Evolutionary conservation across 2,329 filamentous ascomycete species (phyloP).

Genomic region (Cladophialophora bantiana): DNA sequence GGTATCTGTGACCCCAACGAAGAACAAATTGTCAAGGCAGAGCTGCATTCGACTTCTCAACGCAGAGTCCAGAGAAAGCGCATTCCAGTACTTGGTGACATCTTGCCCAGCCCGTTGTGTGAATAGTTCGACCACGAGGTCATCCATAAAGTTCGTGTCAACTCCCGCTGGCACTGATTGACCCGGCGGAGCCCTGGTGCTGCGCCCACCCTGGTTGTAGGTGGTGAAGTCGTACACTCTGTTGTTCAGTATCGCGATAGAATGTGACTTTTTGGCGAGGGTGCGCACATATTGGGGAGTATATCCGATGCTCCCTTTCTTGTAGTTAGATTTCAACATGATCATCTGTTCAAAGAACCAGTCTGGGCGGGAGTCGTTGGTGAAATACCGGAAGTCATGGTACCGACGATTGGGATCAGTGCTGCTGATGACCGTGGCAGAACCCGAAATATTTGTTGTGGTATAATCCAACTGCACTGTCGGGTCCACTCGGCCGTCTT

Average conservation of each 20-base stretch:
- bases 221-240: constrained; percentile 88
- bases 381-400: constrained; percentile 90
- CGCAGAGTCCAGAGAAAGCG: constrained; percentile 64
- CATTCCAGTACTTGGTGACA: constrained; percentile 81
- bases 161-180: constrained; percentile 56
- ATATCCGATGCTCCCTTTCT: constrained; percentile 87
- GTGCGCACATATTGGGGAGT: constrained; percentile 77
- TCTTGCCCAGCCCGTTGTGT: constrained; percentile 76
- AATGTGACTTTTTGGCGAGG: constrained; percentile 67
- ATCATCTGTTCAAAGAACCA: constrained; percentile 94
- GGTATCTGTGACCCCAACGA: constrained; percentile 89
- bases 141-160: constrained; percentile 81
- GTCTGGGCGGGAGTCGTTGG: constrained; percentile 80
- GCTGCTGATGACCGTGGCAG: constrained; percentile 68
- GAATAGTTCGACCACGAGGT: constrained; percentile 77
- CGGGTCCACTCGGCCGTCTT: constrained; percentile 69
- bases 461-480: constrained; percentile 86
- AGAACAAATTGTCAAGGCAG: constrained; percentile 94
- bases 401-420: constrained; percentile 78
- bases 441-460: constrained; percentile 74
- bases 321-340: constrained; percentile 76
- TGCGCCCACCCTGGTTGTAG: constrained; percentile 78
- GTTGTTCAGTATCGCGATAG: constrained; percentile 78
- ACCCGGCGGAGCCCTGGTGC: constrained; percentile 64
- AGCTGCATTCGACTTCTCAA: constrained; percentile 73